Base-by-base conservation (phyloP, 208 protist species). In the Trypanosoma conorhini region DNA sequence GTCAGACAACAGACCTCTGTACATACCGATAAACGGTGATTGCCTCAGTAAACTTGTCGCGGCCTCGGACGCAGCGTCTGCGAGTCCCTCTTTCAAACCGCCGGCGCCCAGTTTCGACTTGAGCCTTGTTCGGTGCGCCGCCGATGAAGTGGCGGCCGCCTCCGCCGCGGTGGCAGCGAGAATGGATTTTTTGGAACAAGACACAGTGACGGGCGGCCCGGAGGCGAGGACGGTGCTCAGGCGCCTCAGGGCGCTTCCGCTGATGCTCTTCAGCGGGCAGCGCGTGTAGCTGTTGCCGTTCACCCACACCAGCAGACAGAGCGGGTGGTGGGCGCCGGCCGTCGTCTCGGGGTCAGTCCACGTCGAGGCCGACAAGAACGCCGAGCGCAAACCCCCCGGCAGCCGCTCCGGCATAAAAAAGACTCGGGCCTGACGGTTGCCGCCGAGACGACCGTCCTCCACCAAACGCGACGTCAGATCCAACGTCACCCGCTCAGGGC, bases 381-480 rank as follows among this genome's bases (percentile, higher is more conserved):
- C 24, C n/a, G 61, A 22, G 35, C 15, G 33, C 38, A 51, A 1
- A 21, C 31, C 31, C 1, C 40, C 28, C 30, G 21, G 31, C 5
- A 21, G 7, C 9, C 15, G 19, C 38, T 69, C 70, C 8, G 70
- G 70, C 52, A 75, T 62, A 40, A 69, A 75, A 63, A 75, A 75
- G 1, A 68, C 30, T 24, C 42, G 50, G 9, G 38, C 70, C 22
- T 60, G 40, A 30, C 15, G 2, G n/a, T 19, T 44, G 13, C 44
- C 44, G 42, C 3, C 54, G 19, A 24, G 35, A 42, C 28, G 42
- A 17, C 61, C 62, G 24, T 62, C 70, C 19, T 62, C 33, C n/a
- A 69, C 51, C 42, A 75, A 24, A 38, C 70, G 44, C 7, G 5
- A 33, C 21, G 62, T 56, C 3, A 51, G 3, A 1, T 40, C 62